phyloP scores from a whole-genome alignment of 345 rosid genomes.

The Salix suchowensis region DNA sequence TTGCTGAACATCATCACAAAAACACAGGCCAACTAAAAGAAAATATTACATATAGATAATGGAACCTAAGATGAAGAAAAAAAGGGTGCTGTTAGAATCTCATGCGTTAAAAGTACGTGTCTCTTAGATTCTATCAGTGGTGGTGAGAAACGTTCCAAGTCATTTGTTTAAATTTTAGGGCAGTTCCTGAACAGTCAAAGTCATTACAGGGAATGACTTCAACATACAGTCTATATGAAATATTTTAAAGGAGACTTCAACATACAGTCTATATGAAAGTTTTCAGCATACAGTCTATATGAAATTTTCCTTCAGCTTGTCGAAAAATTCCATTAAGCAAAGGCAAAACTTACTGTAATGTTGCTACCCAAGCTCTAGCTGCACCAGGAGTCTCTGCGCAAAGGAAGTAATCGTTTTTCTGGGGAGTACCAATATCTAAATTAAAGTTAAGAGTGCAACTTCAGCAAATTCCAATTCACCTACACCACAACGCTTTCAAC shows the following conservation, averaged over 20 bases:
- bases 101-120: not conserved
- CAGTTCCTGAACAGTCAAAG: not conserved
- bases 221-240: not conserved
- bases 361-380: constrained; percentile 95
- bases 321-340: not conserved
- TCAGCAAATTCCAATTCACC: not conserved
- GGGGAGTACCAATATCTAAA: constrained; percentile 95
- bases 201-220: not conserved
- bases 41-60: not conserved
- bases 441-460: constrained; percentile 32
- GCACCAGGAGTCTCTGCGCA: constrained; percentile 98
- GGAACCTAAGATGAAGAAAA: not conserved
- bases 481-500: not conserved
- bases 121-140: not conserved
- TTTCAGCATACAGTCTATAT: not conserved
- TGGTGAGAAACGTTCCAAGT: not conserved
- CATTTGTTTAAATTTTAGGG: not conserved
- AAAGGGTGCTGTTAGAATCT: not conserved
- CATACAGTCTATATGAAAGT: not conserved
- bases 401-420: constrained; percentile 88
- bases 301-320: not conserved
- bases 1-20: not conserved
- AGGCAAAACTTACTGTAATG: constrained; percentile 70
- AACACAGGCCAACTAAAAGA: not conserved
- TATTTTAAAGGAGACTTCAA: not conserved